Evolutionary conservation across 768 basidiomycete species (phyloP), one percentile per base, ranked within the genome.

Genomic region (Calocybe gangraenosa): DNA sequence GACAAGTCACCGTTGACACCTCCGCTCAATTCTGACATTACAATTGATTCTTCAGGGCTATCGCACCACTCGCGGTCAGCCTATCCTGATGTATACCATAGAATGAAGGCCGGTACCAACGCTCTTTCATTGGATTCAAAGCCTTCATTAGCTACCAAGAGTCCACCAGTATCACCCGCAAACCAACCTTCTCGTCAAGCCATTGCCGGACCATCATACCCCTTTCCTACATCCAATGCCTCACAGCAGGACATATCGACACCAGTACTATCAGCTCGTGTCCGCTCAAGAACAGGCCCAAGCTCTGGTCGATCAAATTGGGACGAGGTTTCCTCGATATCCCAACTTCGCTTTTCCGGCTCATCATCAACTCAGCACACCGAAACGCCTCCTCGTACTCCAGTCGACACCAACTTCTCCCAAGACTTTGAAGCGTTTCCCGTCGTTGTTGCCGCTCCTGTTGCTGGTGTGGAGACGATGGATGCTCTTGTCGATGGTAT

Each of bases 401-500:
- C 86, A 2, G 63, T 71, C 20, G 81, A 84, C 57, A 63, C 62
- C 46, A 55, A 60, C 25, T 56, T 60, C 17, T 67, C 67, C 19
- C 62, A 47, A 32, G 69, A 71, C 14, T 64, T 76, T 37, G 71
- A 76, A 40, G 62, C 75, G 39, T 79, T 82, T 53, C 71, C 82
- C 13, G 82, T 84, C 19, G 60, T 87, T 20, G 88, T 92, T 15
- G 78, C 87, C 35, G 87, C 88, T 15, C 87, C 87, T 3, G 66
- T 85, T 6, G 63, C 87, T 4, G 88, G 87, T 2, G 87, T 92
- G 7, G 89, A 91, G 65, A 81, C 81, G 7, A 86, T 92, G 82
- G 90, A 92, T 59, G 90, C 90, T 10, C 64, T 92, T 42, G 90
- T 92, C 6, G 89, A 91, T 52, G 87, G 86, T 7, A 92, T 92